Conservation (phyloP, 176 grass and related monocot genomes). For the Oryza meyeriana region DNA sequence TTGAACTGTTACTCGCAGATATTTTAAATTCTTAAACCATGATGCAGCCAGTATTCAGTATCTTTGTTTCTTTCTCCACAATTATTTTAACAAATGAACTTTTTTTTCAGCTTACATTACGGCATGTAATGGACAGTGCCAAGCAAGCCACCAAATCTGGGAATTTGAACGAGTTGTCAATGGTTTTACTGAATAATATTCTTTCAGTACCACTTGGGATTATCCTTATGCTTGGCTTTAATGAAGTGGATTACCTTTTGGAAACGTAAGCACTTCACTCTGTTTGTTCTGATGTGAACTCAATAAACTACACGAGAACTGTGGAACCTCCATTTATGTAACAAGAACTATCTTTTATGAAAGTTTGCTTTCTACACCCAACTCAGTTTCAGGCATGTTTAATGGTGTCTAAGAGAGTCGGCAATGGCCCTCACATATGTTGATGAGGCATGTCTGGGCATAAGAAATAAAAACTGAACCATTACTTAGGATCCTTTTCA, state of each 20-base stretch:
- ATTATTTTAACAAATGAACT: slow-evolving; percentile 31
- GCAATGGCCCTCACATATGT: neutral
- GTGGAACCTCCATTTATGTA: neutral
- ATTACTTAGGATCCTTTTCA: neutral
- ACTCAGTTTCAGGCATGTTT: neutral
- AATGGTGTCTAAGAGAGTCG: neutral
- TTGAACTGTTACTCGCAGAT: neutral
- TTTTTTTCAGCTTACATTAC: slow-evolving; percentile 75
- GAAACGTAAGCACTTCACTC: slow-evolving; percentile 67
- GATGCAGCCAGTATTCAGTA: neutral
- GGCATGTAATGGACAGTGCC: slow-evolving; percentile 93
- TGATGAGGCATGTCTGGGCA: neutral
- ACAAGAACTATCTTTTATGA: neutral
- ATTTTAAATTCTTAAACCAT: neutral
- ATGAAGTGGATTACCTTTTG: slow-evolving; percentile 76
- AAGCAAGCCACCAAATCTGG: slow-evolving; percentile 92
- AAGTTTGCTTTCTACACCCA: neutral
- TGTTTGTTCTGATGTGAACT: neutral
- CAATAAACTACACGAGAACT: neutral
- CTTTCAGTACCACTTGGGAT: slow-evolving; percentile 88
- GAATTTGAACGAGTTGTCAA: slow-evolving; percentile 93
- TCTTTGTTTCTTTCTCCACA: slow-evolving; percentile 2
- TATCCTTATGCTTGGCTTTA: slow-evolving; percentile 74
- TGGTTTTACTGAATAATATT: slow-evolving; percentile 92
- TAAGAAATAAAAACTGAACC: neutral